Percentiles rank a stretch among this genome's conserved stretches.
Evolutionary conservation across 331 rosid species (phyloP).

Genomic region (Saraca asoca): DNA sequence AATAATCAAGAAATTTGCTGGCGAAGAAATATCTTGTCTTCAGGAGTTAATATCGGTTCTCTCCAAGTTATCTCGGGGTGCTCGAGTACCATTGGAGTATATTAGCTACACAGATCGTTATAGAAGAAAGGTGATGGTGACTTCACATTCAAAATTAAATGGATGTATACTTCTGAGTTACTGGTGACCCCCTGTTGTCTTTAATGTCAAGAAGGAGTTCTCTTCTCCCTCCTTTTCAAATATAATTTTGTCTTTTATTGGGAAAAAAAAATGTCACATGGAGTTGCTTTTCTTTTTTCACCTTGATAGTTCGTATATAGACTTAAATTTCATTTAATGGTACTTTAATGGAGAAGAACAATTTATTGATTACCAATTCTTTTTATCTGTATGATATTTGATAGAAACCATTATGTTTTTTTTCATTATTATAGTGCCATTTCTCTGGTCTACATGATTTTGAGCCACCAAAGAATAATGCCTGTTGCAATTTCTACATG

Average conservation of each 20-base stretch:
- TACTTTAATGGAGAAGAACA: too few species aligned
- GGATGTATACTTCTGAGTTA: constrained; percentile 16
- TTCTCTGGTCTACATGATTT: neutral
- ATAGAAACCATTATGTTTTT: too few species aligned
- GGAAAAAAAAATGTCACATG: too few species aligned
- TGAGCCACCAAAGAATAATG: neutral
- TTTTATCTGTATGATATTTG: too few species aligned
- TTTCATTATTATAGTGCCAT: neutral
- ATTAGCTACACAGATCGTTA: constrained; percentile 79
- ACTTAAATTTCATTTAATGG: too few species aligned
- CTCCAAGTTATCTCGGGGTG: constrained; percentile 79
- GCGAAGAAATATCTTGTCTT: constrained; percentile 74
- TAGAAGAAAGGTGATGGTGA: constrained; percentile 77
- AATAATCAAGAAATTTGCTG: constrained; percentile 90
- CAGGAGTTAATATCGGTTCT: constrained; percentile 73
- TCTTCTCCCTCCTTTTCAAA: too few species aligned
- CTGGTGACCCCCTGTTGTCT: constrained; percentile 1
- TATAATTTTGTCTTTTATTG: too few species aligned
- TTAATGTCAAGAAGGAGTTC: too few species aligned
- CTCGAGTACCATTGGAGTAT: constrained; percentile 87
- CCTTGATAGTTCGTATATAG: too few species aligned
- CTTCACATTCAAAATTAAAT: constrained; percentile 3
- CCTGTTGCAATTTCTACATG: neutral
- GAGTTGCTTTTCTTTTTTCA: too few species aligned
- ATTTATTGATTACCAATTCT: too few species aligned